A percentile compares a stretch with the other conserved stretches of the same genome.
Conservation (phyloP, 2,329 filamentous ascomycete species). For the Phyllosticta citribraziliensis region DNA sequence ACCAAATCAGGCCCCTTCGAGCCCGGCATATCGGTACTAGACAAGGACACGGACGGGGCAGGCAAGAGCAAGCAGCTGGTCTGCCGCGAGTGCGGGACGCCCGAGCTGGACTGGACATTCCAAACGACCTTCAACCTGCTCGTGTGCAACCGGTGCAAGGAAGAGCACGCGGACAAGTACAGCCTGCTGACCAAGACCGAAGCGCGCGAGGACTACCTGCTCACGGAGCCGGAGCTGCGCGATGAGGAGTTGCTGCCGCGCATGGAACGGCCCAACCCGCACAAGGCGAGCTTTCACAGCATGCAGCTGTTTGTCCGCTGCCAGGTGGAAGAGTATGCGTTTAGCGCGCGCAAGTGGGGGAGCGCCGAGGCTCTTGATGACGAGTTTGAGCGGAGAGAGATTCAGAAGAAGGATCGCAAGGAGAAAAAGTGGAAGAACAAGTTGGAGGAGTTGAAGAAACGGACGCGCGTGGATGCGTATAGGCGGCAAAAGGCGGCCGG, state of each 20-base stretch:
- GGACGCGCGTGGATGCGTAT: slow-evolving; percentile 85
- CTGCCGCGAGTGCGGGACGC: slow-evolving; percentile 70
- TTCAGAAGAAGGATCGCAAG: slow-evolving; percentile 73
- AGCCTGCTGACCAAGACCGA: slow-evolving; percentile 94
- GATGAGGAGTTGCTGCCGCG: slow-evolving; percentile 81
- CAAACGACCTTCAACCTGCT: slow-evolving; percentile 68
- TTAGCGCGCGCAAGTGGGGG: slow-evolving; percentile 78
- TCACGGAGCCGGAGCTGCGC: slow-evolving; percentile 89
- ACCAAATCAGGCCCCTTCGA: slow-evolving; percentile 77
- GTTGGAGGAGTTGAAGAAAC: slow-evolving; percentile 81
- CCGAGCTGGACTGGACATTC: slow-evolving; percentile 95
- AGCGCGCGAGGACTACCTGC: slow-evolving; percentile 84
- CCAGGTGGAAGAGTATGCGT: slow-evolving; percentile 90
- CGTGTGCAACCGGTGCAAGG: slow-evolving; percentile 79
- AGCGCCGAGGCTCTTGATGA: slow-evolving; percentile 74
- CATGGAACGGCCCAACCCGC: slow-evolving; percentile 81
- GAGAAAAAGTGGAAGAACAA: slow-evolving; percentile 89
- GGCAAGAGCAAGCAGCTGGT: slow-evolving; percentile 25
- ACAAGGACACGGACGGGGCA: slow-evolving; percentile 22
- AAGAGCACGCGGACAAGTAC: slow-evolving; percentile 84
- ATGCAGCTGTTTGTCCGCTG: slow-evolving; percentile 96
- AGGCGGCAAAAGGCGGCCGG: slow-evolving; percentile 40
- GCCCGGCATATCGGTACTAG: slow-evolving; percentile 69
- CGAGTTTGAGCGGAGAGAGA: slow-evolving; percentile 72
- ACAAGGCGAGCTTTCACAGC: slow-evolving; percentile 93